Evolutionary conservation across 257 asterid genomes (phyloP).

Genomic region (Parsonsia alboflavescens): DNA sequence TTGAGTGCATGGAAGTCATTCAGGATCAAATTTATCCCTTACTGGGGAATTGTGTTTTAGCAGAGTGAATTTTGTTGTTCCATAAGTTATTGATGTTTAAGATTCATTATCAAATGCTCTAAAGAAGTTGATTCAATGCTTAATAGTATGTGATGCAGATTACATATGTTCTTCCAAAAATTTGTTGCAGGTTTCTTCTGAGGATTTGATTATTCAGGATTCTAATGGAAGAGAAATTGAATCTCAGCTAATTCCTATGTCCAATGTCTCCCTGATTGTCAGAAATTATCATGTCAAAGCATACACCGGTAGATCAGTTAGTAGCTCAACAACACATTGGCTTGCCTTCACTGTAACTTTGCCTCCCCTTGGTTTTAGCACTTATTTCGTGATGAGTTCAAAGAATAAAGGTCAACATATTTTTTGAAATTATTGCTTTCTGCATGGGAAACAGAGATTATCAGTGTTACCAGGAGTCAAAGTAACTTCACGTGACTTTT

Average conservation of each 20-base stretch:
- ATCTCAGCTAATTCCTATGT: constrained; percentile 63
- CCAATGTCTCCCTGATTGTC: constrained; percentile 39
- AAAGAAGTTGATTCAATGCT: not conserved
- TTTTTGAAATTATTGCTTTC: constrained; percentile 1
- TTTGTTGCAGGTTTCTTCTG: constrained; percentile 53
- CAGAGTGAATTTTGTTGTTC: not conserved
- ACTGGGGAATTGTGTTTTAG: not conserved
- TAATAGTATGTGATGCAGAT: not conserved
- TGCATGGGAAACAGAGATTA: not conserved
- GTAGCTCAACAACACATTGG: constrained; percentile 45
- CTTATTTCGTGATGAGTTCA: constrained; percentile 46
- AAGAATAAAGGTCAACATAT: constrained; percentile 35
- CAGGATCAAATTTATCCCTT: not conserved
- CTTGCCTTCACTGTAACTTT: constrained; percentile 62
- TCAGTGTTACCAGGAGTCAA: not conserved
- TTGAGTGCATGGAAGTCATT: not conserved
- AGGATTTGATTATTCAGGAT: constrained; percentile 52
- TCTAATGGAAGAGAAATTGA: constrained; percentile 58
- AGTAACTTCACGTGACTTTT: not conserved
- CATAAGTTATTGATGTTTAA: not conserved
- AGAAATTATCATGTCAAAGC: constrained; percentile 46
- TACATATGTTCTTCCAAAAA: not conserved
- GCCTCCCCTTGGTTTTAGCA: constrained; percentile 84
- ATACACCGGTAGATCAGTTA: constrained; percentile 45
- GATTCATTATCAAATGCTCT: not conserved